phyloP scores from a whole-genome alignment of 768 basidiomycete species.

The Leccinum truebloodii region DNA sequence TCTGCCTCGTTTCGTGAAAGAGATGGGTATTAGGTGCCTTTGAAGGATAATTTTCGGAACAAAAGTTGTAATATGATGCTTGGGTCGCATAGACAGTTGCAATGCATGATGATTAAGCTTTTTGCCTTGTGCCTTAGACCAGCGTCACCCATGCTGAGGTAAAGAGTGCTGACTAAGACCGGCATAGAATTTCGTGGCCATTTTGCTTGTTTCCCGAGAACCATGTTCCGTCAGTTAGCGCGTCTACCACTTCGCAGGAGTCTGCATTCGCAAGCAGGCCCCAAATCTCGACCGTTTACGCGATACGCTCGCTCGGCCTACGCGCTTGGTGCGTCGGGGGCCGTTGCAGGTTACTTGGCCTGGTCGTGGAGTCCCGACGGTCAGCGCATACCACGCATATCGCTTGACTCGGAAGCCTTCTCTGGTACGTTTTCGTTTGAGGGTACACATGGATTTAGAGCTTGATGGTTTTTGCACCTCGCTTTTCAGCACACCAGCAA shows the following conservation, averaged over 20 bases:
- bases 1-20: background rate
- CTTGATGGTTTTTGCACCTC: background rate
- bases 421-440: constrained; percentile 23
- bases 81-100: too few species aligned
- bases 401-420: constrained; percentile 44
- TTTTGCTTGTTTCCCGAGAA: constrained; percentile 12
- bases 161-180: constrained; percentile 27
- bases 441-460: background rate
- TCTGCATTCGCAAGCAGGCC: constrained; percentile 45
- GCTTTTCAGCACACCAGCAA: background rate
- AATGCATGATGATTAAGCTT: too few species aligned
- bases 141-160: constrained; percentile 14
- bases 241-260: constrained; percentile 54
- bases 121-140: too few species aligned
- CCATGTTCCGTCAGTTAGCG: constrained; percentile 57
- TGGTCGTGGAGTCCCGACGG: constrained; percentile 47
- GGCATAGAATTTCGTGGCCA: constrained; percentile 24
- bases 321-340: constrained; percentile 46
- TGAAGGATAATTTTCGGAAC: too few species aligned
- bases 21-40: too few species aligned
- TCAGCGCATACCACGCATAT: constrained; percentile 48
- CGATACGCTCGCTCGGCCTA: constrained; percentile 33
- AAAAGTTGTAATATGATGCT: too few species aligned
- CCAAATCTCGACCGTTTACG: constrained; percentile 21
- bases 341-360: constrained; percentile 47